phyloP scores from a whole-genome alignment of 306 rosid genomes.

The Prunus mira region DNA sequence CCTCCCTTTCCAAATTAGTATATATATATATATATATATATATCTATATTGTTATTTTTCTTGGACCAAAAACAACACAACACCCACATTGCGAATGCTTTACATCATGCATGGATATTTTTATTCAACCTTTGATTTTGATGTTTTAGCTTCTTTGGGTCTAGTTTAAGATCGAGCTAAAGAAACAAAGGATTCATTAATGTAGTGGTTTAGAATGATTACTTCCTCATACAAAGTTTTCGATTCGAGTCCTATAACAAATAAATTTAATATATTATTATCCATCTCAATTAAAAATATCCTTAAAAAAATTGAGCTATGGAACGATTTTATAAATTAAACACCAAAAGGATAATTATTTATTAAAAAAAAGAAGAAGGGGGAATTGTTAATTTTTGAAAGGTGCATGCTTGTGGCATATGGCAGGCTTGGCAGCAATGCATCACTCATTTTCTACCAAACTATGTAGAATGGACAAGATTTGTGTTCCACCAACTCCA shows the following conservation, averaged over 20 bases:
- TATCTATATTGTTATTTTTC: background rate
- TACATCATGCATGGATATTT: background rate
- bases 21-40: no score
- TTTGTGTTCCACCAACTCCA: conserved; percentile 83
- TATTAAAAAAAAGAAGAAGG: background rate
- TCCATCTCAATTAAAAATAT: fast-evolving
- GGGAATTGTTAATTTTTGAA: background rate
- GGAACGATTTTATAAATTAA: background rate
- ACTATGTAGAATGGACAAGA: conserved; percentile 36
- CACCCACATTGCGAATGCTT: background rate
- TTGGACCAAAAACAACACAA: background rate
- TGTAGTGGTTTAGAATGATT: fast-evolving
- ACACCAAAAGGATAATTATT: background rate
- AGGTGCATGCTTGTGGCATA: conserved; percentile 9
- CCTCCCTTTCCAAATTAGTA: background rate
- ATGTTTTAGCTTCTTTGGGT: conserved; percentile 11
- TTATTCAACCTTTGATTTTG: background rate
- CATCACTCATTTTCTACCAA: conserved; percentile 51
- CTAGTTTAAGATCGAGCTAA: background rate
- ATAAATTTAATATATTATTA: no score
- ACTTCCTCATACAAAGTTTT: fast-evolving
- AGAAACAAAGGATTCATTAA: no score
- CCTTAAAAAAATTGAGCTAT: background rate
- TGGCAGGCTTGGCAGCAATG: conserved; percentile 3
- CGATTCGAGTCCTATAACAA: fast-evolving